Evolutionary conservation across 345 rosid genomes (phyloP), one percentile per base, ranked within the genome.

Genomic region (Combretum micranthum): DNA sequence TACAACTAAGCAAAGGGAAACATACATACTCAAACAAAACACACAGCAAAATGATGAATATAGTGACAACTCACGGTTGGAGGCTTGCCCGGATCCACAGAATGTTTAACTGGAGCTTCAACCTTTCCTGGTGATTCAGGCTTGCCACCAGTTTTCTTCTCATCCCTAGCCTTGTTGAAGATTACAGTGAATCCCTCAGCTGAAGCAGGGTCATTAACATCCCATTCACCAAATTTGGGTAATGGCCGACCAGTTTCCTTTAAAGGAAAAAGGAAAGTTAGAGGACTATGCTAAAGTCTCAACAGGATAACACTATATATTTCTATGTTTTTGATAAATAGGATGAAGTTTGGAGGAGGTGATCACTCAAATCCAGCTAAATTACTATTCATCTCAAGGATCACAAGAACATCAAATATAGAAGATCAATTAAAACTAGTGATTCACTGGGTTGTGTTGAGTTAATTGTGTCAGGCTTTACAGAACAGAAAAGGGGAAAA

Each of bases 211-310:
- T 92, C 88, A 68, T 71, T 85, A 47, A 88, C 93, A 60, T 92
- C 98, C 97, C 98, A 92, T 74, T 92, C 98, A 55, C 98, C 98
- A 55, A 92, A 92, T 73, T 88, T 92, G 32, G 98, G 98, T 68
- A 88, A 81, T 55, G 82, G 88, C 60, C 80, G 87, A 63, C 94
- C 97, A 69, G 67, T 75, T 43, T 91, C 96, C 87, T 83, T 80
- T 60, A 13, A 26, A 46, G 63, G 42, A 16, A 60, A 69, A 60
- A 17, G 57, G 20, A 43, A 57, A 61, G 51, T 15, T 19, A 20
- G 46, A 56, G 55, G 20, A 49, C 39, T 32, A 32, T 32, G 9
- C 6, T 32, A 1, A 32, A 32, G 9, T 32, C 39, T n/a, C n/a
- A n/a, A n/a, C n/a, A n/a, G n/a, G n/a, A 32, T 5, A 32, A 32